A percentile compares a stretch with the other conserved stretches of the same genome.
phyloP scores from a whole-genome alignment of 805 yeast genomes.

The Danielozyma ontarioensis region DNA sequence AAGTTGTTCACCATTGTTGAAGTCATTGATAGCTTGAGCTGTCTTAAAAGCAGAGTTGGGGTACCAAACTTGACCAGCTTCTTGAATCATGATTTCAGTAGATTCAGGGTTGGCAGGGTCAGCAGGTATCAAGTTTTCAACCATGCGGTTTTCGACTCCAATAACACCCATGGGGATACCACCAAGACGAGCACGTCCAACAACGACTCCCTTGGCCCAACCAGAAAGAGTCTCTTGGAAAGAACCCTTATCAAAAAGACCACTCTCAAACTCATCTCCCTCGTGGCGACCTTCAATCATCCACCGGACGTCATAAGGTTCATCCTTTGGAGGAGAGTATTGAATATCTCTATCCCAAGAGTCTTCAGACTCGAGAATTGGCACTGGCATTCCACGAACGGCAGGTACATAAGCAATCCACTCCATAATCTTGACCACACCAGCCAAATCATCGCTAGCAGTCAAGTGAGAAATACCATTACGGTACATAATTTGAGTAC shows the following conservation, averaged over 20 bases:
- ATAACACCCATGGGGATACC: constrained; percentile 99
- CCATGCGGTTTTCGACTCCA: constrained; percentile 87
- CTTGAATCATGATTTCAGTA: constrained; percentile 79
- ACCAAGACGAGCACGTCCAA: constrained; percentile 97
- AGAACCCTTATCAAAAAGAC: constrained; percentile 87
- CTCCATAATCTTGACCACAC: constrained; percentile 88
- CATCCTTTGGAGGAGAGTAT: constrained; percentile 65
- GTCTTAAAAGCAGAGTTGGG: constrained; percentile 99
- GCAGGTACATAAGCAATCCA: constrained; percentile 97
- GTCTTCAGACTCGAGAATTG: constrained; percentile 77
- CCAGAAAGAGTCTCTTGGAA: constrained; percentile 96
- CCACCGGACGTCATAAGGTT: constrained; percentile 89
- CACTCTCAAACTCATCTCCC: constrained; percentile 69
- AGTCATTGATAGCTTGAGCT: constrained; percentile 96
- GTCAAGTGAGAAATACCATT: constrained; percentile 98
- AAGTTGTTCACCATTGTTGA: constrained; percentile 95
- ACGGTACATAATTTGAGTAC: constrained; percentile 97
- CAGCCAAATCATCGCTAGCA: constrained; percentile 94
- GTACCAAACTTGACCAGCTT: constrained; percentile 99
- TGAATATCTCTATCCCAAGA: constrained; percentile 93
- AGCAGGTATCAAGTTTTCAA: constrained; percentile 91
- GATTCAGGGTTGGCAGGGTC: constrained; percentile 98
- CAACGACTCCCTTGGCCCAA: constrained; percentile 98
- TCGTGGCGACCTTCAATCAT: constrained; percentile 82
- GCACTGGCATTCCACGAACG: constrained; percentile 83